Evolutionary conservation across 140 eudicot genomes (phyloP), one percentile per base, ranked within the genome.

Genomic region (Oenanthe javanica): DNA sequence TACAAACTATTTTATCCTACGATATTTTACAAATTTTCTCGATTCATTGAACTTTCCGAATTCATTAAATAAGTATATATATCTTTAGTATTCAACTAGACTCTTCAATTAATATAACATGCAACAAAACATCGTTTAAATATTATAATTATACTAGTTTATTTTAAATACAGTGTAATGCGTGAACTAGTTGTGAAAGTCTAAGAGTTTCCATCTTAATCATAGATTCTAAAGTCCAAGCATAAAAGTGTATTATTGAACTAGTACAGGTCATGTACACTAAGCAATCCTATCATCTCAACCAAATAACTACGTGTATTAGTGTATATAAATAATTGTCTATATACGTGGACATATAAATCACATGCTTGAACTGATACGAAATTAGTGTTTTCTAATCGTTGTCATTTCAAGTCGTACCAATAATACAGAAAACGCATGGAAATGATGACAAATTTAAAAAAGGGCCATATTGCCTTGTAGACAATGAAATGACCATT

Each of bases 191-290:
- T 43, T 43, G 46, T 43, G 2, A 3, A 36, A 36, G 46, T 43
- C 46, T 43, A 0, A 43, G 5, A 43, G 46, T 43, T 43, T 43
- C 46, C 1, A 43, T 43, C 46, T 43, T 43, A 43, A 43, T 43
- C 46, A 43, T 3, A 43, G 46, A 43, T 43, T 43, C 5, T 4
- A 43, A 43, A 43, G n/a, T 15, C 9, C 4, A n/a, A 85, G 8
- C 12, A 21, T 59, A 2, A 5, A 51, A 61, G 38, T 61, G 70
- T 61, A n/a, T 61, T 8, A 61, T 23, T 61, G 14, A 61, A 61
- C 70, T 2, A 61, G 70, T 61, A 23, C 70, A 61, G 70, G 9
- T 61, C 70, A 61, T 61, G 70, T 61, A 61, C 70, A 61, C 70
- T 61, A n/a, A 61, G 70, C 70, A 23, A n/a, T 61, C 70, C 70